A percentile compares a stretch with the other conserved stretches of the same genome.
Conservation (phyloP, 768 basidiomycete species). For the Boletus reticuloceps region DNA sequence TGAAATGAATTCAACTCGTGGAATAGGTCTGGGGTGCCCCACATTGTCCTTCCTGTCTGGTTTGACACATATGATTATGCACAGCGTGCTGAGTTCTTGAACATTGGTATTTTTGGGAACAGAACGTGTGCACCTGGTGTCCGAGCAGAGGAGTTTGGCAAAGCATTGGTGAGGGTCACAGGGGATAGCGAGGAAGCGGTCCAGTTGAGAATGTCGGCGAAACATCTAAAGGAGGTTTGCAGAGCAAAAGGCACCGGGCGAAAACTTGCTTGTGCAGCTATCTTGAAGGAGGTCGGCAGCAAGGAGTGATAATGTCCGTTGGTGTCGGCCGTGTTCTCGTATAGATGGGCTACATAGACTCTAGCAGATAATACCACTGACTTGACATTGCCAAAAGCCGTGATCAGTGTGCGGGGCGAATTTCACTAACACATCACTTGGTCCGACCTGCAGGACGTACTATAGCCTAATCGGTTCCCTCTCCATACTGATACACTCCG, state of each 20-base stretch:
- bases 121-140: not conserved
- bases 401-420: no score
- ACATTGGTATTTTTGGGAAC: slow-evolving; percentile 5
- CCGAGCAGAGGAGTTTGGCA: not conserved
- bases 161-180: slow-evolving; percentile 2
- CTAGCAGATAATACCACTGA: no score
- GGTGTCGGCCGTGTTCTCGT: no score
- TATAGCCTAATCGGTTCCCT: no score
- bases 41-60: slow-evolving; percentile 14
- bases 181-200: slow-evolving; percentile 3
- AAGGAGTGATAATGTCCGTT: not conserved
- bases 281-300: not conserved
- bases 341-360: no score
- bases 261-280: not conserved
- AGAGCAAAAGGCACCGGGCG: slow-evolving; percentile 3
- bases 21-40: slow-evolving; percentile 10
- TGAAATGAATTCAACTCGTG: not conserved
- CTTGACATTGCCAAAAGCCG: no score
- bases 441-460: no score
- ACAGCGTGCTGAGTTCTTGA: not conserved
- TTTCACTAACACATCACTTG: no score
- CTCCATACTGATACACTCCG: no score
- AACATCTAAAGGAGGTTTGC: not conserved
- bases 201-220: slow-evolving; percentile 1
- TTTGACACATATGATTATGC: slow-evolving; percentile 9